Evolutionary conservation across 371 early-diverging fungal genomes (phyloP).

Genomic region (Mortierella sp.): DNA sequence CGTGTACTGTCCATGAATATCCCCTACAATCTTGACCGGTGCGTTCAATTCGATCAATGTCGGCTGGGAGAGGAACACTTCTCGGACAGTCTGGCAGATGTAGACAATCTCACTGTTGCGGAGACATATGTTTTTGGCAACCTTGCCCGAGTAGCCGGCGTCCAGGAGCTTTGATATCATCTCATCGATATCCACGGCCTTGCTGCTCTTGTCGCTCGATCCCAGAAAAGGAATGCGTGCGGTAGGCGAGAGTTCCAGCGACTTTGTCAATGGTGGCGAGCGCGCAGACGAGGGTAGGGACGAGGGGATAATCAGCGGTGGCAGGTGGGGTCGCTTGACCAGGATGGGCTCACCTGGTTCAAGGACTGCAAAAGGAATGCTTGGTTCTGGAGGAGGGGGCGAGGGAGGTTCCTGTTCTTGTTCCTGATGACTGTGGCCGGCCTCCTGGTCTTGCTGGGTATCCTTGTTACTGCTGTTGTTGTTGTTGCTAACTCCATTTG

Average conservation of each 20-base stretch:
- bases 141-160: conserved; percentile 83
- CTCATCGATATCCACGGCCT: conserved; percentile 84
- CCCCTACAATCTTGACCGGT: conserved; percentile 98
- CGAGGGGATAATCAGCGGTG: conserved; percentile 35
- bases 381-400: conserved; percentile 41
- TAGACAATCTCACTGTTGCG: conserved; percentile 90
- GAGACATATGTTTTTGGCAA: conserved; percentile 82
- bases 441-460: conserved; percentile 12
- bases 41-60: conserved; percentile 96
- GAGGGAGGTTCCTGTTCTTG: conserved; percentile 21
- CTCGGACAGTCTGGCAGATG: conserved; percentile 90
- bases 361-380: conserved; percentile 49
- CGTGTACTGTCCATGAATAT: conserved; percentile 96
- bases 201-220: conserved; percentile 41
- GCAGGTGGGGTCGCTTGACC: conserved; percentile 26
- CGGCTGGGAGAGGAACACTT: conserved; percentile 95
- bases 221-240: conserved; percentile 48
- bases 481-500: neutral
- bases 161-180: conserved; percentile 87
- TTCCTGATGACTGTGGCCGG: conserved; percentile 12
- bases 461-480: conserved; percentile 22
- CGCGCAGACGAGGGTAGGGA: conserved; percentile 21
- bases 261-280: conserved; percentile 34
- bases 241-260: conserved; percentile 47
- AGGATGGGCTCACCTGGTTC: conserved; percentile 49